Percentiles rank a stretch among this genome's conserved stretches.
phyloP scores from a whole-genome alignment of 2,329 filamentous ascomycete genomes.

The Neofusicoccum ribis region DNA sequence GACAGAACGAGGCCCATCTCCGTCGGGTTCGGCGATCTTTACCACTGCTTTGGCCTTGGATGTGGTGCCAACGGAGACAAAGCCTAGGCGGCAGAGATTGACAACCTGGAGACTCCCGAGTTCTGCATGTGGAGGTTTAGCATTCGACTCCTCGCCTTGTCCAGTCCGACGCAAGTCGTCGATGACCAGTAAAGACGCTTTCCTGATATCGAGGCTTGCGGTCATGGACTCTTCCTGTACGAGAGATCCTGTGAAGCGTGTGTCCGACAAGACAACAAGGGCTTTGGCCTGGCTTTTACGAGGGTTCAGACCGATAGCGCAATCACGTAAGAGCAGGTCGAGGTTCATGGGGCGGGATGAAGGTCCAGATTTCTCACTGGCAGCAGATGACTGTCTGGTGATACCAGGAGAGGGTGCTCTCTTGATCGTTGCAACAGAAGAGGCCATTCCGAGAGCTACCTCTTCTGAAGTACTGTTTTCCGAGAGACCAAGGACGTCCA shows the following conservation, averaged over 20 bases:
- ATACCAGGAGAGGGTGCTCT: constrained; percentile 58
- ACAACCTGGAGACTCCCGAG: constrained; percentile 47
- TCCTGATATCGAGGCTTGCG: constrained; percentile 68
- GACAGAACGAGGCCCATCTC: constrained; percentile 64
- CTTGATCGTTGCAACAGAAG: constrained; percentile 76
- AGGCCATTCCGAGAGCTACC: constrained; percentile 72
- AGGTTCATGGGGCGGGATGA: constrained; percentile 54
- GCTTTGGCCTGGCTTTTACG: constrained; percentile 73
- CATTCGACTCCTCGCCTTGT: constrained; percentile 22
- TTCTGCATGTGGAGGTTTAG: constrained; percentile 11
- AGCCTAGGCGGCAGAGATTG: constrained; percentile 64
- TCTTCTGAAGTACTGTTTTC: constrained; percentile 65
- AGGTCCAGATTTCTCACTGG: constrained; percentile 26
- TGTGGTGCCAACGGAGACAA: constrained; percentile 82
- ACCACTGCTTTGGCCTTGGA: constrained; percentile 74
- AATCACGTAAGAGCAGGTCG: constrained; percentile 77
- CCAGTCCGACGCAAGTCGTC: constrained; percentile 64
- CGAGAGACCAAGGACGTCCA: constrained; percentile 73
- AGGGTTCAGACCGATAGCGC: constrained; percentile 81
- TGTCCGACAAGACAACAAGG: constrained; percentile 75
- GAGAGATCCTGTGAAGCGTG: constrained; percentile 61
- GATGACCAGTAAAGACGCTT: constrained; percentile 79
- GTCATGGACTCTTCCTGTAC: constrained; percentile 55
- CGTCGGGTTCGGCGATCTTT: constrained; percentile 57
- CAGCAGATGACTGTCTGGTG: constrained; percentile 32